Evolutionary conservation across 2,329 filamentous ascomycete genomes (phyloP).

Genomic region (Fusarium keratoplasticum): DNA sequence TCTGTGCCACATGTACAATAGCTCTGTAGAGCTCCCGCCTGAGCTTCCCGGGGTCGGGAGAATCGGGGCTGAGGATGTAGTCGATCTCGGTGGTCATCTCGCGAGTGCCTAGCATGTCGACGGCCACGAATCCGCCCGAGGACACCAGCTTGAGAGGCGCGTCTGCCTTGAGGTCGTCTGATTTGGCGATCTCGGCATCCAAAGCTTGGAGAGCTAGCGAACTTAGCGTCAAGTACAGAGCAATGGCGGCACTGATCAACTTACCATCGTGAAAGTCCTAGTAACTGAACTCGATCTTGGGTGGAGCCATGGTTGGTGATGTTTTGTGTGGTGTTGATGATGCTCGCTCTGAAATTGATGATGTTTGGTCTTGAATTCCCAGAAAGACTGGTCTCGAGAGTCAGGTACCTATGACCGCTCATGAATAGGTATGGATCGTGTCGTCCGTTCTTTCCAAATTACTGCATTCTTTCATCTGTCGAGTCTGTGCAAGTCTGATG

Average conservation of each 20-base stretch:
- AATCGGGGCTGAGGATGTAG: not conserved
- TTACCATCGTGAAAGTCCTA: not conserved
- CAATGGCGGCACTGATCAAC: not conserved
- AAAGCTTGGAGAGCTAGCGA: not conserved
- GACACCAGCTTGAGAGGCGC: not conserved
- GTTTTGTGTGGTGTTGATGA: not conserved
- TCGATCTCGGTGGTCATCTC: not conserved
- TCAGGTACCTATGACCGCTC: not conserved
- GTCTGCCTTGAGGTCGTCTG: not conserved
- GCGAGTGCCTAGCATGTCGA: not conserved
- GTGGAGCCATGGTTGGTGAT: not conserved
- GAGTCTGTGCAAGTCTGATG: not conserved
- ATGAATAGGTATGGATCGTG: accelerated
- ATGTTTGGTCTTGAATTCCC: not conserved
- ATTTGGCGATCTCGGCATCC: not conserved
- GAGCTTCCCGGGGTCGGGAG: not conserved
- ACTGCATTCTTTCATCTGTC: not conserved
- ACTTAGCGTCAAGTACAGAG: not conserved
- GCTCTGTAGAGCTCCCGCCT: not conserved
- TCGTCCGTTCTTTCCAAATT: not conserved
- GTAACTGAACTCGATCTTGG: not conserved
- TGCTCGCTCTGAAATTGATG: not conserved
- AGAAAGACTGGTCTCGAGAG: not conserved
- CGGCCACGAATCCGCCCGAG: not conserved
- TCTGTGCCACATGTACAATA: not conserved